Percentiles rank a stretch among this genome's conserved stretches.
Conservation (phyloP, 2,329 filamentous ascomycete genomes). For the Beauveria caledonica region DNA sequence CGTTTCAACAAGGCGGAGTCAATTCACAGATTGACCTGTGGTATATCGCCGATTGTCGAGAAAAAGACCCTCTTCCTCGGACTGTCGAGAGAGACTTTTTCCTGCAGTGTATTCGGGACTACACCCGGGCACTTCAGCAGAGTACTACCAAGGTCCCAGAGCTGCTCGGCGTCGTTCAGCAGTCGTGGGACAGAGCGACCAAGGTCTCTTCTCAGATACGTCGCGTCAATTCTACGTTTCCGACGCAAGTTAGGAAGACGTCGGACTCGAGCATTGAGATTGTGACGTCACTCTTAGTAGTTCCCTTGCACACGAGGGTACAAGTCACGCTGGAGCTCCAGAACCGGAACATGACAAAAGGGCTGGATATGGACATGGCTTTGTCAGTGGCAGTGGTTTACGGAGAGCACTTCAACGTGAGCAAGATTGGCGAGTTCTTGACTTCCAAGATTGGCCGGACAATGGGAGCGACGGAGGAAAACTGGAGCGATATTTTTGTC, state of each 20-base stretch:
- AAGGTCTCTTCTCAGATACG: slow-evolving; percentile 52
- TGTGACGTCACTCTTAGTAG: slow-evolving; percentile 53
- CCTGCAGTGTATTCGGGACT: slow-evolving; percentile 61
- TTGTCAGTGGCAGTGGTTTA: slow-evolving; percentile 59
- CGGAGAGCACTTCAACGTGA: slow-evolving; percentile 68
- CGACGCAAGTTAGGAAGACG: slow-evolving; percentile 54
- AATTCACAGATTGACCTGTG: slow-evolving; percentile 58
- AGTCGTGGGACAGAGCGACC: slow-evolving; percentile 58
- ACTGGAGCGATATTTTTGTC: slow-evolving; percentile 47
- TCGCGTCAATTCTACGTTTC: slow-evolving; percentile 54
- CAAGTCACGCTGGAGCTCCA: slow-evolving; percentile 51
- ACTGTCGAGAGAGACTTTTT: slow-evolving; percentile 68
- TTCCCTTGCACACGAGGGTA: slow-evolving; percentile 59
- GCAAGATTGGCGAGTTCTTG: slow-evolving; percentile 67
- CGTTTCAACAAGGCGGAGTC: slow-evolving; percentile 42
- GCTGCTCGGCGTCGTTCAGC: slow-evolving; percentile 51
- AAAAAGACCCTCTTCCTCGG: slow-evolving; percentile 44
- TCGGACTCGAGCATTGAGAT: slow-evolving; percentile 59
- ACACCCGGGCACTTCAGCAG: slow-evolving; percentile 54
- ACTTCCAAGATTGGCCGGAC: slow-evolving; percentile 41
- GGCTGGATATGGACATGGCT: slow-evolving; percentile 45
- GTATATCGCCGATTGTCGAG: slow-evolving; percentile 55
- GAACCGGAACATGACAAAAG: slow-evolving; percentile 35
- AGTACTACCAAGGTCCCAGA: slow-evolving; percentile 45
- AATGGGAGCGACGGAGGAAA: slow-evolving; percentile 26